Percentiles rank a stretch among this genome's conserved stretches.
These are phyloP conservation scores for Phoenix dactylifera DNA, from an alignment of 176 grass and related monocot genomes.

Conservation along the genomic window DNA sequence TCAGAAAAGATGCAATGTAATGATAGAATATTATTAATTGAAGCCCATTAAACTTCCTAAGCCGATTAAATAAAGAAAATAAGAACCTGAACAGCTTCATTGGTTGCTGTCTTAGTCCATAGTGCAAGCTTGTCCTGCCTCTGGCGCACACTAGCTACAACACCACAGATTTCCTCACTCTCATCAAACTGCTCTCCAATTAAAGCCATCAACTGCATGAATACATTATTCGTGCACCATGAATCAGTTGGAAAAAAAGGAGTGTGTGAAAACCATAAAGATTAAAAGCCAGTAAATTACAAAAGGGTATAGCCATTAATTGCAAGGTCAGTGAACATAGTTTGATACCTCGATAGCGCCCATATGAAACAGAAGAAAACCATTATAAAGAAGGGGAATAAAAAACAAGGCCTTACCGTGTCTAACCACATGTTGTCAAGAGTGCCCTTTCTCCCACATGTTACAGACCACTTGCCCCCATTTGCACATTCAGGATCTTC, in stretches of 20 bases:
- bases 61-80: slow-evolving; percentile 7
- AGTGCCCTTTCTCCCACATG: slow-evolving; percentile 51
- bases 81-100: slow-evolving; percentile 98
- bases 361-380: slow-evolving; percentile 5
- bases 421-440: slow-evolving; percentile 97
- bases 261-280: not conserved
- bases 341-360: too few relatives aligned
- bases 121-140: slow-evolving; percentile 90
- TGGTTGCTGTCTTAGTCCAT: slow-evolving; percentile 88
- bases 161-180: slow-evolving; percentile 91
- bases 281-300: too few relatives aligned
- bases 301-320: too few relatives aligned
- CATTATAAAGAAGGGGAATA: slow-evolving; percentile 2
- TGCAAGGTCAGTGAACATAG: too few relatives aligned
- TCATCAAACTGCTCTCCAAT: slow-evolving; percentile 97
- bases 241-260: not conserved
- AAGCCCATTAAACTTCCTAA: too few relatives aligned
- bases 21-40: too few relatives aligned
- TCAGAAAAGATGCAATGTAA: too few relatives aligned
- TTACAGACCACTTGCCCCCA: slow-evolving; percentile 92
- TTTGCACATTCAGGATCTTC: slow-evolving; percentile 98
- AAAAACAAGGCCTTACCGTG: slow-evolving; percentile 28
- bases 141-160: slow-evolving; percentile 80
- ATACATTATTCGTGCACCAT: not conserved
- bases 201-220: slow-evolving; percentile 84